A percentile compares a stretch with the other conserved stretches of the same genome.
Evolutionary conservation across 495 filamentous ascomycete species (phyloP).

Genomic region (Rusavskia elegans): DNA sequence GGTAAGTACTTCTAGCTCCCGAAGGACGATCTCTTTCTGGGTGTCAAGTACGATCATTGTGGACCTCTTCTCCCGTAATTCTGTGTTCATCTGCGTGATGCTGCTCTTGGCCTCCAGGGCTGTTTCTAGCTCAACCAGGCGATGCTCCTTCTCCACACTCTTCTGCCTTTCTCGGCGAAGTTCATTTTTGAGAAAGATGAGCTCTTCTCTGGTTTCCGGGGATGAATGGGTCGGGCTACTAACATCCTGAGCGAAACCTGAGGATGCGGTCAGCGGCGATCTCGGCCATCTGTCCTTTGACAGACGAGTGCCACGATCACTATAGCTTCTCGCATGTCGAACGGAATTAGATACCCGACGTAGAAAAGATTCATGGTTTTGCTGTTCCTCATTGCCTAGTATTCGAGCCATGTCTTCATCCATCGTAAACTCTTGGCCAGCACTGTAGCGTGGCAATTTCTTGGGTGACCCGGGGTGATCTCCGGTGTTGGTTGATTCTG

Average conservation of each 20-base stretch:
- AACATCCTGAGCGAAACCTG: slow-evolving; percentile 37
- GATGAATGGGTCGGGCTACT: slow-evolving; percentile 55
- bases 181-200: slow-evolving; percentile 56
- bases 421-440: slow-evolving; percentile 65
- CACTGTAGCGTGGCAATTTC: slow-evolving; percentile 49
- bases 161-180: slow-evolving; percentile 66
- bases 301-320: slow-evolving; percentile 42
- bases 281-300: slow-evolving; percentile 49
- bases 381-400: slow-evolving; percentile 49
- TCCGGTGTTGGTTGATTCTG: slow-evolving; percentile 20
- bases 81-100: slow-evolving; percentile 70
- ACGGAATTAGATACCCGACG: slow-evolving; percentile 84
- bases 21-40: slow-evolving; percentile 85
- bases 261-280: slow-evolving; percentile 54
- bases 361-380: slow-evolving; percentile 47
- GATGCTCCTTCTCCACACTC: slow-evolving; percentile 60
- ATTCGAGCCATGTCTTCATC: slow-evolving; percentile 85
- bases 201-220: slow-evolving; percentile 53
- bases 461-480: slow-evolving; percentile 41
- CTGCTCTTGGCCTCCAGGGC: slow-evolving; percentile 55
- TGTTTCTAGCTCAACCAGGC: slow-evolving; percentile 68
- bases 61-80: slow-evolving; percentile 82
- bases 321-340: slow-evolving; percentile 83
- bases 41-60: slow-evolving; percentile 93
- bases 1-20: slow-evolving; percentile 76